Evolutionary conservation across 2,329 filamentous ascomycete species (phyloP).

Genomic region (Akanthomyces muscarius): DNA sequence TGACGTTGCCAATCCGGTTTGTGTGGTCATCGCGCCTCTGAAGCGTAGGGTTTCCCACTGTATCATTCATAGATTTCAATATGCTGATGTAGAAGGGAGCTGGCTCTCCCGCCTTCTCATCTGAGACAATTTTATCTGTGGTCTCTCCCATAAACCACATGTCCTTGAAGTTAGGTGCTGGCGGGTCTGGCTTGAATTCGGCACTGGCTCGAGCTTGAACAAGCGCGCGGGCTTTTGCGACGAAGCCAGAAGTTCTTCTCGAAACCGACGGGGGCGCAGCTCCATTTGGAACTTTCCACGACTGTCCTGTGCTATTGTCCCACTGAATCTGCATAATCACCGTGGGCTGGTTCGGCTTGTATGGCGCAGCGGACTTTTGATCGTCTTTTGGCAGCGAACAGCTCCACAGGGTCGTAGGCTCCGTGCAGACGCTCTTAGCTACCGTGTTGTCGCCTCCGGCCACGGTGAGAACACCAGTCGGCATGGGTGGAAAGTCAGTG

Average conservation of each 20-base stretch:
- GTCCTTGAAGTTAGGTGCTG: constrained; percentile 61
- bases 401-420: constrained; percentile 75
- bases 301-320: constrained; percentile 54
- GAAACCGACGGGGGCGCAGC: constrained; percentile 27
- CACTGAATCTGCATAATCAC: constrained; percentile 77
- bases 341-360: constrained; percentile 65
- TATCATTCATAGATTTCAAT: constrained; percentile 43
- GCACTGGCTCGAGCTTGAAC: constrained; percentile 21
- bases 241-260: constrained; percentile 26
- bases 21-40: constrained; percentile 21
- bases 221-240: constrained; percentile 24
- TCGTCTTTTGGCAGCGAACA: constrained; percentile 78
- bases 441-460: constrained; percentile 65
- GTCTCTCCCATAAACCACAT: constrained; percentile 80
- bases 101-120: constrained; percentile 73
- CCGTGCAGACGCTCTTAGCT: constrained; percentile 65
- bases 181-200: constrained; percentile 48
- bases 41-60: constrained; percentile 27
- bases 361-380: constrained; percentile 60
- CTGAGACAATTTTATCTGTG: constrained; percentile 65
- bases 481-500: constrained; percentile 81
- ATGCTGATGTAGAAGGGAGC: constrained; percentile 87
- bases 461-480: constrained; percentile 76
- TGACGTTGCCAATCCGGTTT: constrained; percentile 23
- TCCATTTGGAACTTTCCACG: constrained; percentile 46